These are phyloP conservation scores for Chionographis japonica DNA, from an alignment of 106 monocot genomes.

Conservation along the genomic window DNA sequence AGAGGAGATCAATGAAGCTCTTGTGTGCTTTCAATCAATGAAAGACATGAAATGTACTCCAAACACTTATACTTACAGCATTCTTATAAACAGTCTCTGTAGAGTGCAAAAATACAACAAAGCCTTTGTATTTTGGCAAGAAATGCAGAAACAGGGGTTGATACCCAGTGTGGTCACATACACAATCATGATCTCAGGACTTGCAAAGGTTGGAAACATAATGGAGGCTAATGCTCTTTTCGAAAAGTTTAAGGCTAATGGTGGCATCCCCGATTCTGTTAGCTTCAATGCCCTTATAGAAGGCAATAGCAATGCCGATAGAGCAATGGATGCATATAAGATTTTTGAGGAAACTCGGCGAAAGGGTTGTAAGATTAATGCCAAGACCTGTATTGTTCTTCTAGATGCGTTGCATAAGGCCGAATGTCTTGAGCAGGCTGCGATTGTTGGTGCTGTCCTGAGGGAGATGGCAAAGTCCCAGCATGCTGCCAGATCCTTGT, in stretches of 20 bases:
- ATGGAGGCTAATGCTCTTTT: conserved; percentile 69
- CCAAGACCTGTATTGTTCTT: conserved; percentile 83
- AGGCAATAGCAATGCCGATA: conserved; percentile 87
- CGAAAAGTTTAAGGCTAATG: conserved; percentile 78
- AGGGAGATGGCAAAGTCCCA: conserved; percentile 98
- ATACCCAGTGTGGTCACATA: conserved; percentile 81
- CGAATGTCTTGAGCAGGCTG: conserved; percentile 89
- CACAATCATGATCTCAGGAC: conserved; percentile 91
- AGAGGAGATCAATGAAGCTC: conserved; percentile 90
- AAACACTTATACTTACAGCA: conserved; percentile 81
- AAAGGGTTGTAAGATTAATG: conserved; percentile 74
- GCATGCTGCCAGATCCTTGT: conserved; percentile 61
- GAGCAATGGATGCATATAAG: conserved; percentile 77
- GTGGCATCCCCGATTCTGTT: conserved; percentile 80
- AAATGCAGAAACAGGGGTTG: conserved; percentile 88
- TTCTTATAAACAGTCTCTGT: conserved; percentile 91
- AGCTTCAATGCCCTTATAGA: conserved; percentile 86
- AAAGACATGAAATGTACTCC: conserved; percentile 91
- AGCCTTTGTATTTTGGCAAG: conserved; percentile 96
- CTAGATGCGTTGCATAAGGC: conserved; percentile 85
- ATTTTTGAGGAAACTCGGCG: conserved; percentile 85
- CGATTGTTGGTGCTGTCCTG: conserved; percentile 86
- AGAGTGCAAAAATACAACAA: conserved; percentile 92
- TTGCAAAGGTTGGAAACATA: conserved; percentile 88
- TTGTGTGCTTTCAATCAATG: conserved; percentile 95